A percentile compares a stretch with the other conserved stretches of the same genome.
These are phyloP conservation scores for Fragilaria crotonensis DNA, from an alignment of 108 stramenopile species.

Conservation along the genomic window DNA sequence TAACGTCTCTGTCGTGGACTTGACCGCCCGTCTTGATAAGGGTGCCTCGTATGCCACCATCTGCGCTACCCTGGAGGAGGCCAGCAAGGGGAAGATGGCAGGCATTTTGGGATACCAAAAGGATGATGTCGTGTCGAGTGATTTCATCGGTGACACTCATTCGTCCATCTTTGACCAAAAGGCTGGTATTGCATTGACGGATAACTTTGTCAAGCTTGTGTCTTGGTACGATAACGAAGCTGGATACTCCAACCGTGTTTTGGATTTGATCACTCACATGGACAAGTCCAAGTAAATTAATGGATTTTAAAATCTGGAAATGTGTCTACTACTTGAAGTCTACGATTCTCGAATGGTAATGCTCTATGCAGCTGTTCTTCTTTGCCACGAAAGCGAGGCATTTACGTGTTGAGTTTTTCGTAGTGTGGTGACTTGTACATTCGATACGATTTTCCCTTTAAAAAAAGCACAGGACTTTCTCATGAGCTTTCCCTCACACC, in stretches of 20 bases:
- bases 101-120: slow-evolving; percentile 93
- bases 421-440: too few species aligned
- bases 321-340: too few species aligned
- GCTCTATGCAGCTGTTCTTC: too few species aligned
- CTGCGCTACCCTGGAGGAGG: slow-evolving; percentile 91
- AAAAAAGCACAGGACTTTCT: too few species aligned
- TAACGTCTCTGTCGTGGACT: slow-evolving; percentile 95
- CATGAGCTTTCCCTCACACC: too few species aligned
- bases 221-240: slow-evolving; percentile 97
- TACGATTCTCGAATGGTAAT: too few species aligned
- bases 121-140: slow-evolving; percentile 89
- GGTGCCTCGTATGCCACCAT: slow-evolving; percentile 91
- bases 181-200: slow-evolving; percentile 94
- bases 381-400: too few species aligned
- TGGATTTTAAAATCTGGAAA: too few species aligned
- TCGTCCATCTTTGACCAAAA: slow-evolving; percentile 96
- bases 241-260: slow-evolving; percentile 89
- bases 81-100: slow-evolving; percentile 85
- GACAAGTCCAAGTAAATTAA: slow-evolving; percentile 58
- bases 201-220: slow-evolving; percentile 97
- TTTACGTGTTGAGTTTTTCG: too few species aligned
- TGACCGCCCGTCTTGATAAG: slow-evolving; percentile 88
- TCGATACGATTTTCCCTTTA: too few species aligned
- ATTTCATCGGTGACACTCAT: slow-evolving; percentile 87
- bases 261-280: slow-evolving; percentile 96